Base-by-base conservation (phyloP, 768 basidiomycete species). In the Tephrocybe rancida region DNA sequence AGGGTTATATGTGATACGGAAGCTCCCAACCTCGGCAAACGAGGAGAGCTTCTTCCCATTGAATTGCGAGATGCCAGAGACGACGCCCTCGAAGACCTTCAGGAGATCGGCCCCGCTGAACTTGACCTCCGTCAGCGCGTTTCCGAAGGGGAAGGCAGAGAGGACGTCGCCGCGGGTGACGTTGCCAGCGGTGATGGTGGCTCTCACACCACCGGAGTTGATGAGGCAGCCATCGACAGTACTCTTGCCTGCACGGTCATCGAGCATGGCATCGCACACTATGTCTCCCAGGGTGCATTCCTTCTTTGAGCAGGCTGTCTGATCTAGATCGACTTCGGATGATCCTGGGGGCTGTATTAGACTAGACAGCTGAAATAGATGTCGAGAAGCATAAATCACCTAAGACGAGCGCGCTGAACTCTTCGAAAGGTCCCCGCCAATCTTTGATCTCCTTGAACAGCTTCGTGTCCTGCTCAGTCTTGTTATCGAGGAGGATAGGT, bases 71-170 rank as follows among this genome's bases (percentile, higher is more conserved):
- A 47, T 35, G 24, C 29, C 24, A 1, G 45, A 47, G 19, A 53
- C 45, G 4, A 47, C 44, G 35, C 52, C 45, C 14, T 53, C 52
- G 35, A 24, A 41, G 18, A 19, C 21, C 27, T 47, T 53, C 52
- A 35, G 47, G 19, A 46, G 45, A 13, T 53, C 26, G n/a, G 35
- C 10, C 3, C 52, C 52, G 11, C 26, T 47, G 18, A 39, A 41
- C 21, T 53, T 53, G 13, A 53, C 6, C 19, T 52, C 51, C 2
- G 44, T 39, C 22, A 52, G 34, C 19, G 37, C 19, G 45, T 53
- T 47, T n/a, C 52, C 52, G 45, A 53, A 53, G 25, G 52, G 52
- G 45, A 53, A 53, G 37, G 52, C 52, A 13, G 29, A 27, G 37
- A 53, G 52, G 7, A 53, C 22, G 5, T 47, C 52, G 26, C 52